phyloP scores from a whole-genome alignment of 73 alveolate genomes.

The Symbiodinium pilosum region DNA sequence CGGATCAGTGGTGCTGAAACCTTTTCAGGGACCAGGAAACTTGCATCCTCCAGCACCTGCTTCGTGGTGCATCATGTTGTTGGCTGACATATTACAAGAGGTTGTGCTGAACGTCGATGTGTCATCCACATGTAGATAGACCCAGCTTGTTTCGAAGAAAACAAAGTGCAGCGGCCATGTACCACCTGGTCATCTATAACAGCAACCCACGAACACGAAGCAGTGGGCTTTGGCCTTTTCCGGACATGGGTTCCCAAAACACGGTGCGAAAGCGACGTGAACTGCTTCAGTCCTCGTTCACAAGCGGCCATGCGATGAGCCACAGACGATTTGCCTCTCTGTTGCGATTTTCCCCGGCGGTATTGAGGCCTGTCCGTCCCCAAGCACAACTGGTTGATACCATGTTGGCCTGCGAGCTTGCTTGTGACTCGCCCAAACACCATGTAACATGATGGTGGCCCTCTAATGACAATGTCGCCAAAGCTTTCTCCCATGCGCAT shows the following conservation, averaged over 20 bases:
- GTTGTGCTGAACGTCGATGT: not conserved
- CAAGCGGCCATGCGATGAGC: slow-evolving; percentile 28
- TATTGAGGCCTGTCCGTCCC: not conserved
- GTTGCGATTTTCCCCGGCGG: not conserved
- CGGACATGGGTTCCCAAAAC: not conserved
- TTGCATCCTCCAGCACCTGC: not conserved
- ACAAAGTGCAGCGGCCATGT: not conserved
- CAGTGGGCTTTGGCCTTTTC: slow-evolving; percentile 5
- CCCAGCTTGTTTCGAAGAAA: not conserved
- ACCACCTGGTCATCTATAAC: not conserved
- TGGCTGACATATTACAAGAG: not conserved
- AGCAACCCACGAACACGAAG: not conserved
- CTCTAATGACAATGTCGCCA: not conserved
- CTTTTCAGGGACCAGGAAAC: not conserved
- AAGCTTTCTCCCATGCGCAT: not conserved
- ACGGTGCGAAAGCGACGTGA: too few species aligned
- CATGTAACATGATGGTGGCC: slow-evolving; percentile 17
- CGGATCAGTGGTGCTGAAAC: too few species aligned
- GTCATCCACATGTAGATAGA: slow-evolving; percentile 49
- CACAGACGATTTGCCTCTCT: slow-evolving; percentile 21
- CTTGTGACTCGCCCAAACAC: not conserved
- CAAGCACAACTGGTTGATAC: not conserved
- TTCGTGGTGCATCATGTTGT: not conserved
- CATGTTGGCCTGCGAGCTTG: not conserved
- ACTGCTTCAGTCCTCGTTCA: too few species aligned